Evolutionary conservation across 2,329 filamentous ascomycete genomes (phyloP).

Genomic region (Penicillium sp.): DNA sequence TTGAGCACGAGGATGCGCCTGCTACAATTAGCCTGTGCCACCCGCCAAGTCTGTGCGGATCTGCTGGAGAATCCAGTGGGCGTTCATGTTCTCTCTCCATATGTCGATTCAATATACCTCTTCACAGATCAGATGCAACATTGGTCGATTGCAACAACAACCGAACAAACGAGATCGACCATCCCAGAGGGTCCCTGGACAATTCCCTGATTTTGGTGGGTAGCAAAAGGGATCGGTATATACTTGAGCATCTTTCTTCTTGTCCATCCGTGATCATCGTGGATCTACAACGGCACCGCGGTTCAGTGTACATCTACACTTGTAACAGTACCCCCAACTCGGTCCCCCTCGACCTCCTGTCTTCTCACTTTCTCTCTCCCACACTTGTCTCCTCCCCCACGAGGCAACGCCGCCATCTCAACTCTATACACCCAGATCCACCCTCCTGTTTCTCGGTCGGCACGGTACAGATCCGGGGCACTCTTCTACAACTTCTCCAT

Average conservation of each 20-base stretch:
- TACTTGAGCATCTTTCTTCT: neutral
- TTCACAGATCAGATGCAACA: neutral
- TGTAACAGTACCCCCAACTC: too few relatives aligned
- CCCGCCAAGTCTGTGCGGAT: neutral
- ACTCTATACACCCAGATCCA: neutral
- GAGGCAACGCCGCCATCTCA: neutral
- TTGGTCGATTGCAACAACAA: neutral
- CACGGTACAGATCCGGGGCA: neutral
- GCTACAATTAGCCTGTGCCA: constrained; percentile 2
- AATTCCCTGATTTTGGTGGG: neutral
- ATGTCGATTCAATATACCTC: neutral
- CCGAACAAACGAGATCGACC: too few relatives aligned
- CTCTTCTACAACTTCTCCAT: neutral
- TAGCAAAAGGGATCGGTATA: neutral
- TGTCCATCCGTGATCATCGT: neutral
- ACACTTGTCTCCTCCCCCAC: neutral
- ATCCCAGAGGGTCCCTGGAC: neutral
- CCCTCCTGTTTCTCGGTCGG: constrained; percentile 1
- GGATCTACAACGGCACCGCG: too few relatives aligned
- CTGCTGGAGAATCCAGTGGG: neutral
- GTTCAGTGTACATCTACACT: too few relatives aligned
- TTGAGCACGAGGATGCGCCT: constrained; percentile 3
- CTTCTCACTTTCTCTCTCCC: neutral
- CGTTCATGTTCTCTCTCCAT: neutral
- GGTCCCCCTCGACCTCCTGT: neutral